Evolutionary conservation across 768 basidiomycete species (phyloP).

Genomic region (Kwoniella europaea): DNA sequence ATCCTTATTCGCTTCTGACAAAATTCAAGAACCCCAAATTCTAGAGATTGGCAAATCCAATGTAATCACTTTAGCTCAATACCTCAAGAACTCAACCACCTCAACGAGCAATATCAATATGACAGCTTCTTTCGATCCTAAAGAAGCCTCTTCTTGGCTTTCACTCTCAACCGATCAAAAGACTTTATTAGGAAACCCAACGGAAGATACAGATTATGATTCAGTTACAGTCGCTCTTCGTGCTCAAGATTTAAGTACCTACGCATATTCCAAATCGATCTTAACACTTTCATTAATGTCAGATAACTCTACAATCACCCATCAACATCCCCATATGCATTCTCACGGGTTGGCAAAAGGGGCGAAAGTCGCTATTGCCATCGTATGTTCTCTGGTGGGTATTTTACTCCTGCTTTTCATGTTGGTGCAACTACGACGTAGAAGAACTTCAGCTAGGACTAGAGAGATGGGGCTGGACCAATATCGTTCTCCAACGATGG

Average conservation of each 20-base stretch:
- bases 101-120: slow-evolving; percentile 59
- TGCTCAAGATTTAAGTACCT: slow-evolving; percentile 30
- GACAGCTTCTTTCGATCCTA: slow-evolving; percentile 65
- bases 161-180: slow-evolving; percentile 61
- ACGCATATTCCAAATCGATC: slow-evolving; percentile 33
- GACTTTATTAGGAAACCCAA: slow-evolving; percentile 66
- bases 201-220: slow-evolving; percentile 53
- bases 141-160: slow-evolving; percentile 63
- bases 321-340: slow-evolving; percentile 7
- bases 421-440: slow-evolving; percentile 9
- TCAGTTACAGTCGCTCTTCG: slow-evolving; percentile 24
- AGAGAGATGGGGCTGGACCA: neutral
- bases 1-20: slow-evolving; percentile 69
- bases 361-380: slow-evolving; percentile 12
- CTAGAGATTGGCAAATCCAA: slow-evolving; percentile 63
- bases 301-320: slow-evolving; percentile 16
- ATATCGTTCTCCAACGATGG: neutral
- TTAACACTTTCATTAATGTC: slow-evolving; percentile 25
- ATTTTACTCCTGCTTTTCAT: slow-evolving; percentile 8
- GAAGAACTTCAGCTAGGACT: neutral
- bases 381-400: slow-evolving; percentile 21
- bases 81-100: slow-evolving; percentile 63
- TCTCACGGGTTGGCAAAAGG: slow-evolving; percentile 16
- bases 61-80: slow-evolving; percentile 63
- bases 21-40: slow-evolving; percentile 64